Evolutionary conservation across 2,329 filamentous ascomycete species (phyloP).

Genomic region (Cordyceps tenuipes): DNA sequence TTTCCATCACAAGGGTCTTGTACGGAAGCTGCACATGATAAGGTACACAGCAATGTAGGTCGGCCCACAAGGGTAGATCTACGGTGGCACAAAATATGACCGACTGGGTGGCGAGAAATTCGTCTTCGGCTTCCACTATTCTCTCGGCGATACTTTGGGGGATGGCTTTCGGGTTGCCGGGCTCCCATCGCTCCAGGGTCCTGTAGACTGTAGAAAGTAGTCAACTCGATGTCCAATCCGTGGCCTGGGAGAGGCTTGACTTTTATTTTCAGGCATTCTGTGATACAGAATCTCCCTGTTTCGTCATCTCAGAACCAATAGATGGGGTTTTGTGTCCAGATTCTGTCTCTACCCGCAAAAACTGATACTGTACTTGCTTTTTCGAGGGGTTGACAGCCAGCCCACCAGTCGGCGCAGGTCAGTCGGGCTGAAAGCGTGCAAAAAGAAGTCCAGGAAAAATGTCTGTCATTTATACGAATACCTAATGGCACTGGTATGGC

Average conservation of each 20-base stretch:
- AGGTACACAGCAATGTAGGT: background rate
- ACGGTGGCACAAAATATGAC: background rate
- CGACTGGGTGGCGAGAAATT: background rate
- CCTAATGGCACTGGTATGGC: background rate
- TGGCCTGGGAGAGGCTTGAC: background rate
- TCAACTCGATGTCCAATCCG: background rate
- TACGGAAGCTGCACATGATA: background rate
- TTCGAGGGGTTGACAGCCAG: constrained; percentile 4
- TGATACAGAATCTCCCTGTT: background rate
- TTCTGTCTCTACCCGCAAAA: background rate
- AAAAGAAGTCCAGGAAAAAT: background rate
- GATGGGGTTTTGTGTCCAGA: background rate
- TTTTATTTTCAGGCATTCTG: background rate
- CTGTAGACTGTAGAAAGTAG: background rate
- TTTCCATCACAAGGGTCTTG: background rate
- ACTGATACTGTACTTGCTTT: constrained; percentile 3
- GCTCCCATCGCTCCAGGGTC: background rate
- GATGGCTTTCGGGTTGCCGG: background rate
- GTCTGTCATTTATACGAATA: background rate
- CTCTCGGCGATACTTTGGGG: background rate
- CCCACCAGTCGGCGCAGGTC: background rate
- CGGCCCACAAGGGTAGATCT: background rate
- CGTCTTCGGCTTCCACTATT: no score
- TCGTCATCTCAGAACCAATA: background rate
- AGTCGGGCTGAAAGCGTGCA: background rate